Percentiles rank a stretch among this genome's conserved stretches.
These are phyloP conservation scores for Fusarium aywerte DNA, from an alignment of 2,329 filamentous ascomycete species.

Conservation along the genomic window DNA sequence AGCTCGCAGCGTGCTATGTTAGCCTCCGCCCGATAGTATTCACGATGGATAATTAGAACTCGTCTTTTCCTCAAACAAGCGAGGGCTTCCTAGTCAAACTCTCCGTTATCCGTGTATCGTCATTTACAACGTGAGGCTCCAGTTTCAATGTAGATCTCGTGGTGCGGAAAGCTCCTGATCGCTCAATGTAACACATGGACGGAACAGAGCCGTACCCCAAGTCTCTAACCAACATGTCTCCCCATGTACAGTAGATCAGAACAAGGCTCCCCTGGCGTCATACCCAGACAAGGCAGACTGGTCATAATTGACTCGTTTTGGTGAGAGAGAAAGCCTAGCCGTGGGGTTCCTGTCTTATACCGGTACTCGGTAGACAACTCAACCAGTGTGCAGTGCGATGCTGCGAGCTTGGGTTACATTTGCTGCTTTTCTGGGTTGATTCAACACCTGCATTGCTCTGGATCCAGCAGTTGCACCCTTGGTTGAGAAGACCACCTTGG, in stretches of 20 bases:
- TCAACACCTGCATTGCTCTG: conserved; percentile 35
- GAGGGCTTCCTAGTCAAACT: conserved; percentile 14
- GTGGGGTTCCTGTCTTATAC: conserved; percentile 36
- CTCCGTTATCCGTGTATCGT: not conserved
- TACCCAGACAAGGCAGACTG: conserved; percentile 38
- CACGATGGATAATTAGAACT: conserved; percentile 24
- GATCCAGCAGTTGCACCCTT: conserved; percentile 34
- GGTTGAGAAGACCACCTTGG: conserved; percentile 19
- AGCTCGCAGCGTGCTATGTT: not conserved
- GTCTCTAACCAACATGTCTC: not conserved
- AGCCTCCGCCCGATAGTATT: conserved; percentile 6
- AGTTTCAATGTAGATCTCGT: conserved; percentile 36
- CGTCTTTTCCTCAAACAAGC: conserved; percentile 19
- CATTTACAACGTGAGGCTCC: conserved; percentile 26
- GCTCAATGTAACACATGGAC: conserved; percentile 12
- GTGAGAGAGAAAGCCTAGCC: conserved; percentile 44
- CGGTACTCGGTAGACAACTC: conserved; percentile 18
- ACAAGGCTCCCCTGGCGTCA: conserved; percentile 44
- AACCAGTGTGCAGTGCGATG: not conserved
- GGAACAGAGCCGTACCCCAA: conserved; percentile 39
- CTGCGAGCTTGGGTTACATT: conserved; percentile 6
- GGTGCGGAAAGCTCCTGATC: conserved; percentile 29
- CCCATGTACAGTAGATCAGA: conserved; percentile 24
- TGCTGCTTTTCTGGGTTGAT: conserved; percentile 6
- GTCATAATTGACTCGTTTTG: conserved; percentile 7